Base-by-base conservation (phyloP, 306 rosid genomes). In the Betula pendula region DNA sequence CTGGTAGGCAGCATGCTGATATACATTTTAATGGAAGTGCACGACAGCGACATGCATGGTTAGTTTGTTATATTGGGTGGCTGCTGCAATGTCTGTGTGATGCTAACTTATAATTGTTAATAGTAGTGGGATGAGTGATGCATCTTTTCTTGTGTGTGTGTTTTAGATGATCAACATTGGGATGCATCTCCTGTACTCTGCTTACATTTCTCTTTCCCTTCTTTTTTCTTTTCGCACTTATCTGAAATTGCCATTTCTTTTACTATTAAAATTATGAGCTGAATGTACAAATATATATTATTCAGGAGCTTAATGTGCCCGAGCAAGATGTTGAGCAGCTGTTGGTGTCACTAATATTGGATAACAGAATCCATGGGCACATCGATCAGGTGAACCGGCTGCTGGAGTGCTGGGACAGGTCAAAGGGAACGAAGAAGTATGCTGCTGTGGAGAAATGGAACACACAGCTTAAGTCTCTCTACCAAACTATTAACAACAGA, bases 351-450 rank as follows among this genome's bases (percentile, higher is more conserved):
- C 70, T 65, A 59, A 95, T 95, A 78, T 83, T 95, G 91, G 97
- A 95, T 80, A 95, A 92, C 84, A 89, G 95, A 88, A 84, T 95
- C 70, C 95, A 95, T 80, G 97, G 98, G 55, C 96, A 95, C 85
- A 95, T 95, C 68, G 98, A 92, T 84, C 98, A 95, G 85, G 98
- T 95, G 68, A 95, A 95, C 83, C 83, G 97, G 86, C 92, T 95
- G 24, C 84, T 95, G 67, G 98, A 95, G 85, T 93, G 99, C 50
- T 92, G 94, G 40, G 90, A 91, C 82, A 90, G 96, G 99, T 89
- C 25, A 67, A 94, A 94, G 84, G 98, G 98, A 84, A 87, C 87
- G 97, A 94, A 94, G 80, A 94, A 94, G 84, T 94, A 91, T 78
- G 82, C 96, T 27, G 99, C 97, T 7, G 73, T 95, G 70, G 97